A percentile compares a stretch with the other conserved stretches of the same genome.
These are phyloP conservation scores for Symbiotaphrina buchneri DNA, from an alignment of 495 filamentous ascomycete genomes.

Conservation along the genomic window DNA sequence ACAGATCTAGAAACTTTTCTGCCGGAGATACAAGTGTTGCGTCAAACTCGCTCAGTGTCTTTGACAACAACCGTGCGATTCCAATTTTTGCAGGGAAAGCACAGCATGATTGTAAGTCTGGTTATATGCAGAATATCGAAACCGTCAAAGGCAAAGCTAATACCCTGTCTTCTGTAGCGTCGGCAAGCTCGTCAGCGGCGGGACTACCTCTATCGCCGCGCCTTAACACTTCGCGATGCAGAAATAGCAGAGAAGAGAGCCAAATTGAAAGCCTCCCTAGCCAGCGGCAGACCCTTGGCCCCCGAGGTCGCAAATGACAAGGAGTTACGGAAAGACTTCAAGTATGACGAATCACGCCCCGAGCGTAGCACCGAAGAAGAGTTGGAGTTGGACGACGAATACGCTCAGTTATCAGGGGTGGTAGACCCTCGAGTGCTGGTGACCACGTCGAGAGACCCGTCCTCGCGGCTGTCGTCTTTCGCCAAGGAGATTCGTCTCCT, in stretches of 20 bases:
- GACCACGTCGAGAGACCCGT: constrained; percentile 77
- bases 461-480: constrained; percentile 62
- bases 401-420: constrained; percentile 62
- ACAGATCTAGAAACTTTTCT: no score
- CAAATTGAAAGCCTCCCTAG: constrained; percentile 66
- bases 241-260: constrained; percentile 80
- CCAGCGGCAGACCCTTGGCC: constrained; percentile 66
- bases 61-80: no score
- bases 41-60: no score
- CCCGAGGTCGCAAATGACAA: constrained; percentile 79
- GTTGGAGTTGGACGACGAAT: constrained; percentile 88
- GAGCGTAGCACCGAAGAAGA: constrained; percentile 37
- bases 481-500: constrained; percentile 90
- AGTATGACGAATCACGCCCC: constrained; percentile 64
- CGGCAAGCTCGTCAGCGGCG: constrained; percentile 67
- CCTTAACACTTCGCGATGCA: constrained; percentile 65
- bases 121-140: background rate
- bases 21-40: no score
- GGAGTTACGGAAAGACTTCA: constrained; percentile 64
- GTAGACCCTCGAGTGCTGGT: constrained; percentile 77
- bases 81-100: no score
- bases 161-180: constrained; percentile 16
- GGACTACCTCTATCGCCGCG: constrained; percentile 82
- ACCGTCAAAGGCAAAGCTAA: constrained; percentile 2
- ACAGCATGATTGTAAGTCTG: constrained; percentile 22